phyloP scores from a whole-genome alignment of 2,329 filamentous ascomycete species.

The Exophiala spinifera region DNA sequence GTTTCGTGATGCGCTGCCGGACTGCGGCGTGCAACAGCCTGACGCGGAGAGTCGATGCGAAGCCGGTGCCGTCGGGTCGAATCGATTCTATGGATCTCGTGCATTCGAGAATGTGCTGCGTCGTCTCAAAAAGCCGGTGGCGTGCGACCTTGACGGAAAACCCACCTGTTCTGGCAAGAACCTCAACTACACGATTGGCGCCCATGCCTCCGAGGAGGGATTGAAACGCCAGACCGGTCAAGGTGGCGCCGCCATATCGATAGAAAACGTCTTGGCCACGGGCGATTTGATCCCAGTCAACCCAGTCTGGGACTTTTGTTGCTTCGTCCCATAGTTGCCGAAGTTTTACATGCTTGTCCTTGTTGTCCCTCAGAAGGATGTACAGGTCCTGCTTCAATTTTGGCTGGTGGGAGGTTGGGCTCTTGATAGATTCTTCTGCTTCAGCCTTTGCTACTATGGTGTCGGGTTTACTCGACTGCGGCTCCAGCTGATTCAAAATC shows the following conservation, averaged over 20 bases:
- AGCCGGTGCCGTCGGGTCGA: slow-evolving; percentile 65
- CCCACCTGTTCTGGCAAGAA: slow-evolving; percentile 69
- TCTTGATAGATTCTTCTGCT: slow-evolving; percentile 12
- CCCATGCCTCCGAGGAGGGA: slow-evolving; percentile 62
- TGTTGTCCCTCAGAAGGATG: slow-evolving; percentile 58
- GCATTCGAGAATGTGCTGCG: slow-evolving; percentile 71
- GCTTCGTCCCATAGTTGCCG: slow-evolving; percentile 63
- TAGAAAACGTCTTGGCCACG: slow-evolving; percentile 76
- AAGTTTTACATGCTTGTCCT: slow-evolving; percentile 54
- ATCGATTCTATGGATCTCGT: slow-evolving; percentile 63
- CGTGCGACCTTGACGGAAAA: slow-evolving; percentile 67
- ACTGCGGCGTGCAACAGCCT: slow-evolving; percentile 68
- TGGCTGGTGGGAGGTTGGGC: neutral
- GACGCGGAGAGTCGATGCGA: slow-evolving; percentile 63
- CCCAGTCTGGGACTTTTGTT: slow-evolving; percentile 68
- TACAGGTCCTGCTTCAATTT: slow-evolving; percentile 59
- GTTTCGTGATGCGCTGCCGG: slow-evolving; percentile 60
- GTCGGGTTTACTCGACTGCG: slow-evolving; percentile 30
- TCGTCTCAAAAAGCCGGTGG: slow-evolving; percentile 67
- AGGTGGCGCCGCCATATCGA: slow-evolving; percentile 65
- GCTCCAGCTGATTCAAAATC: slow-evolving; percentile 60
- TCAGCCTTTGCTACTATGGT: slow-evolving; percentile 22
- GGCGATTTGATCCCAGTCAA: slow-evolving; percentile 72
- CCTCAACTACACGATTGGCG: slow-evolving; percentile 69
- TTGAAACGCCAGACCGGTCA: slow-evolving; percentile 64